A percentile compares a stretch with the other conserved stretches of the same genome.
Conservation (phyloP, 306 rosid species). For the Casuarina glauca region DNA sequence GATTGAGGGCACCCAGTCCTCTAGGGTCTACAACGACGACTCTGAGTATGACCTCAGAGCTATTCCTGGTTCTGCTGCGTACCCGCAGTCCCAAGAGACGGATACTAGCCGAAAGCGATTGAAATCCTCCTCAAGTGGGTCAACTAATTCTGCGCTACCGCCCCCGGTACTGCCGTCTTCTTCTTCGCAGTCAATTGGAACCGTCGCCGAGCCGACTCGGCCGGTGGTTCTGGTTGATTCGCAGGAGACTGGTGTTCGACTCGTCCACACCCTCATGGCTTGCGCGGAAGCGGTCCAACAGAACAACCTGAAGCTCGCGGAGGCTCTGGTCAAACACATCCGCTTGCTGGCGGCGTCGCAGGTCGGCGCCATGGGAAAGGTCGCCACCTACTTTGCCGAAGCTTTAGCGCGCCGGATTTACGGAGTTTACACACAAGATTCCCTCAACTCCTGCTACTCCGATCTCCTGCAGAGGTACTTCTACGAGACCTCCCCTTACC, state of each 20-base stretch:
- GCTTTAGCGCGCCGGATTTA: conserved; percentile 63
- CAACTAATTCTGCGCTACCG: background rate
- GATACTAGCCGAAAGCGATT: conserved; percentile 36
- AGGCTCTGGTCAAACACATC: conserved; percentile 60
- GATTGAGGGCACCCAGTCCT: conserved; percentile 10
- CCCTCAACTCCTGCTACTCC: conserved; percentile 42
- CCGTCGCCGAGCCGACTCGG: conserved; percentile 42
- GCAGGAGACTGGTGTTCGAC: conserved; percentile 75
- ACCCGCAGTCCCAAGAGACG: conserved; percentile 37
- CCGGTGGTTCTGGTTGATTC: conserved; percentile 65
- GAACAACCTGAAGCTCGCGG: conserved; percentile 60
- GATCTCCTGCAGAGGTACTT: conserved; percentile 79
- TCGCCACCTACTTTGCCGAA: conserved; percentile 68
- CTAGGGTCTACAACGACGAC: conserved; percentile 48
- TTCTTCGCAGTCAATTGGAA: background rate
- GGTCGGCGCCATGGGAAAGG: conserved; percentile 77
- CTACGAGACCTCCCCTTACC: conserved; percentile 74
- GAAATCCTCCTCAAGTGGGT: conserved; percentile 34
- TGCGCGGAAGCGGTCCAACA: conserved; percentile 78
- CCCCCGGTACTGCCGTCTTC: background rate
- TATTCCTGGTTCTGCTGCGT: conserved; percentile 75
- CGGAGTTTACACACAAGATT: conserved; percentile 45
- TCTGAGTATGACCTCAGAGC: conserved; percentile 83
- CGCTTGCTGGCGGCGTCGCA: conserved; percentile 58
- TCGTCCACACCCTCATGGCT: conserved; percentile 77